Base-by-base conservation (phyloP, 1,284 basidiomycete species). In the Cryptococcus amylolentus region DNA sequence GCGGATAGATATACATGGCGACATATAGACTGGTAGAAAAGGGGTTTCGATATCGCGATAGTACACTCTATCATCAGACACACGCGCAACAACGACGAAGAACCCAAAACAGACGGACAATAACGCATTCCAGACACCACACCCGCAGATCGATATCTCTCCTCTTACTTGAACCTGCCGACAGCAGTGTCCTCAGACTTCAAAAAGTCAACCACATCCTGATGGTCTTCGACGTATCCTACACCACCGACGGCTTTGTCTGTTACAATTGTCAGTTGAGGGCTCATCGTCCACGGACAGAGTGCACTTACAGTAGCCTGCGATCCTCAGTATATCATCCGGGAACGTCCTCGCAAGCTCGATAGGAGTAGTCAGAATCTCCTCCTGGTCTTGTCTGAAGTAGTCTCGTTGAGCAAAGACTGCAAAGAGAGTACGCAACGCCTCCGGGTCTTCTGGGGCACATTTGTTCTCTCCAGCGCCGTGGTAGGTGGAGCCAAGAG, bases 321-420 rank as follows among this genome's bases (percentile, higher is more conserved):
- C 54, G 43, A 65, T 47, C 50, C 54, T 60, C 18, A 65, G 54
- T 26, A 65, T 60, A 46, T 65, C 63, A 3, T 59, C 55, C 1
- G 63, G 60, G 3, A 65, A 43, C 4, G 13, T 55, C 18, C 56
- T 31, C 8, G 57, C 63, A n/a, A 62, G 52, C 43, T 62, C 58
- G 16, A 60, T 51, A 5, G 63, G 63, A 3, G 63, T 65, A 10
- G 60, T 54, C 7, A 62, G 51, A 31, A 60, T 52, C 46, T 65
- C 63, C 28, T 65, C 63, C 48, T 65, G 63, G 49, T 65, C 61
- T 27, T 59, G 53, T 39, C 63, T 51, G 52, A 56, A 61, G 46
- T 65, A 65, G 39, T 65, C 63, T 23, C 63, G 40, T 44, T 65
- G 63, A 40, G 55, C 63, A 39, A 65, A 65, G 35, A 62, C 57